Conservation (phyloP, 441 rosid species). For the Croton laevigatus region DNA sequence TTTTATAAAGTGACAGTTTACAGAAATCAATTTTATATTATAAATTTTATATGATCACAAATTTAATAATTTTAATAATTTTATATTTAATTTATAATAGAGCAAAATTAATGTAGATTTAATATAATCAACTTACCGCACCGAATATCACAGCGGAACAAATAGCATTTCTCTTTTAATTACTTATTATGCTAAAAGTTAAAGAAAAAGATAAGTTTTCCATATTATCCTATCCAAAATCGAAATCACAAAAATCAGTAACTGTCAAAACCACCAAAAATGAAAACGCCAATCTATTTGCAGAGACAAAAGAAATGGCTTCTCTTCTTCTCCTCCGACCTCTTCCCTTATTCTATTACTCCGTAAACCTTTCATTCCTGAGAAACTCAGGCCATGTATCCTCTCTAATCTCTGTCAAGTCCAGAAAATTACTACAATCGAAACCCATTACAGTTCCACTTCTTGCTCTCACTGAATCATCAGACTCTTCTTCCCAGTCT, state of each 20-base stretch:
- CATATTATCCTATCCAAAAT: background rate
- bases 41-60: too few species aligned
- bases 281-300: background rate
- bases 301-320: constrained; percentile 33
- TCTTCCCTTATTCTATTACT: constrained; percentile 25
- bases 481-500: constrained; percentile 61
- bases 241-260: background rate
- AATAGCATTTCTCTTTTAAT: too few species aligned
- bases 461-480: constrained; percentile 66
- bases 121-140: too few species aligned
- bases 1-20: too few species aligned
- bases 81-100: too few species aligned
- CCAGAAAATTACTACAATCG: constrained; percentile 25
- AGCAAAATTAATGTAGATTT: too few species aligned
- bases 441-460: constrained; percentile 33
- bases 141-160: too few species aligned
- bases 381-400: constrained; percentile 22
- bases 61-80: too few species aligned
- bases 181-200: too few species aligned
- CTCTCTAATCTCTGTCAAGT: constrained; percentile 26
- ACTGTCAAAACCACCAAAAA: background rate
- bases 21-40: too few species aligned
- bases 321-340: constrained; percentile 39
- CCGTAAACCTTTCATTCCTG: constrained; percentile 25
- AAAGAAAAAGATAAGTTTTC: too few species aligned